Percentiles rank a stretch among this genome's conserved stretches.
phyloP scores from a whole-genome alignment of 2,329 filamentous ascomycete genomes.

The Elsinoe australis region DNA sequence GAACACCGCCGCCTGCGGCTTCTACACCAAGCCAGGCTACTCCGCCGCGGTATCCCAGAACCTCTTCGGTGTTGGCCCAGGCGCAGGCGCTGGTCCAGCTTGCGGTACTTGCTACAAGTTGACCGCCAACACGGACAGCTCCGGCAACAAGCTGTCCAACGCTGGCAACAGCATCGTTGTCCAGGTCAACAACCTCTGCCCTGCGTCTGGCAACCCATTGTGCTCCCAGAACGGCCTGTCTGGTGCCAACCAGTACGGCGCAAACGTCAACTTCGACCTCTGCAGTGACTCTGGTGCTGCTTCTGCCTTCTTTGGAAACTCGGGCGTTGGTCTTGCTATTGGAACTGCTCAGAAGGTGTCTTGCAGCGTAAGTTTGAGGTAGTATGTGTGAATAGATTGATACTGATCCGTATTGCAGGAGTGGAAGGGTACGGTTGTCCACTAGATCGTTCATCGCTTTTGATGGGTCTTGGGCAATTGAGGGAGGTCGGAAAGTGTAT shows the following conservation, averaged over 20 bases:
- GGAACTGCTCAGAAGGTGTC: conserved; percentile 30
- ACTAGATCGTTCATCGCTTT: too few species aligned
- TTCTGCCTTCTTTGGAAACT: conserved; percentile 31
- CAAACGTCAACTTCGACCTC: conserved; percentile 37
- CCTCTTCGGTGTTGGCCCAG: conserved; percentile 33
- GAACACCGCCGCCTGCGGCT: conserved; percentile 33
- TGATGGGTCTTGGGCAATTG: too few species aligned
- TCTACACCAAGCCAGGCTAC: conserved; percentile 30
- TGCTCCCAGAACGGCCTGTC: conserved; percentile 31
- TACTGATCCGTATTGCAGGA: too few species aligned
- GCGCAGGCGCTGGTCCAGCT: conserved; percentile 33
- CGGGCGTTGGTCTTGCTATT: conserved; percentile 28
- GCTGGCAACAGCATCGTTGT: conserved; percentile 33
- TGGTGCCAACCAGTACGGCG: conserved; percentile 32
- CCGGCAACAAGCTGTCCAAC: conserved; percentile 26
- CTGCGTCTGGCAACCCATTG: conserved; percentile 32
- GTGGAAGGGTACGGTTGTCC: too few species aligned
- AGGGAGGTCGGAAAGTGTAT: too few species aligned
- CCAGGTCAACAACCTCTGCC: conserved; percentile 37
- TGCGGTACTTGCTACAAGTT: conserved; percentile 37
- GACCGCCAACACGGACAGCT: conserved; percentile 30
- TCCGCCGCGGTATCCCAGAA: conserved; percentile 35
- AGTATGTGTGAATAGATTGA: not conserved
- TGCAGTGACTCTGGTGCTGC: conserved; percentile 35
- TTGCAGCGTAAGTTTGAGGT: conserved; percentile 23